Percentiles rank a stretch among this genome's conserved stretches.
Evolutionary conservation across 2,329 filamentous ascomycete species (phyloP).

Genomic region (Fusarium pseudoanthophilum): DNA sequence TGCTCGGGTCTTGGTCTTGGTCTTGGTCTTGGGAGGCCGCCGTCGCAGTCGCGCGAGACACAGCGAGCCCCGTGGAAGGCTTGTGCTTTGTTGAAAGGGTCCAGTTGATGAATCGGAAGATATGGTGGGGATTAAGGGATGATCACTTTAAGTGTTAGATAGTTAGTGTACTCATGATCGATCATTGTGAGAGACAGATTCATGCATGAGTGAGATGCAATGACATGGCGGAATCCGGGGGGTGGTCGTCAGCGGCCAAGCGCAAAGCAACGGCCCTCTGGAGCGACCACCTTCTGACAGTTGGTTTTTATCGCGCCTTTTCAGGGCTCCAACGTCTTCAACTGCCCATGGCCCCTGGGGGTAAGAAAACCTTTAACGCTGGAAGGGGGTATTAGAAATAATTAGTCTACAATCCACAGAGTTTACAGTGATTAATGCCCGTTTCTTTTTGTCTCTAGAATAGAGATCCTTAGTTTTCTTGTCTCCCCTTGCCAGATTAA

Average conservation of each 20-base stretch:
- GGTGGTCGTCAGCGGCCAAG: conserved; percentile 32
- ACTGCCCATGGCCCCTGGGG: conserved; percentile 2
- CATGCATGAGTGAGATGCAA: conserved; percentile 25
- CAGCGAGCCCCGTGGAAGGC: conserved; percentile 31
- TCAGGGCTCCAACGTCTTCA: conserved; percentile 32
- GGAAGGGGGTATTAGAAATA: neutral
- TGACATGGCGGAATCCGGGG: conserved; percentile 30
- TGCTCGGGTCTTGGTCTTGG: conserved; percentile 22
- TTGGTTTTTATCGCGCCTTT: conserved; percentile 30
- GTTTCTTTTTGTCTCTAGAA: neutral
- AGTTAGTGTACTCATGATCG: conserved; percentile 24
- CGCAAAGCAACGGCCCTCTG: neutral
- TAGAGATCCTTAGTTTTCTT: neutral
- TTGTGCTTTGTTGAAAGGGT: conserved; percentile 23
- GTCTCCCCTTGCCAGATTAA: neutral
- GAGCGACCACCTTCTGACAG: conserved; percentile 23
- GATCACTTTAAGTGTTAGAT: conserved; percentile 13
- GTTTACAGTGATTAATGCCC: neutral
- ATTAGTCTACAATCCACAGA: fast-evolving
- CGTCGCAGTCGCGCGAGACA: conserved; percentile 37
- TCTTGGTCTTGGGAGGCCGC: conserved; percentile 43
- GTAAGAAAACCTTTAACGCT: neutral
- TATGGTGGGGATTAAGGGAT: conserved; percentile 10
- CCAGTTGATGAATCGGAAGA: conserved; percentile 12
- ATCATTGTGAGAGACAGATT: conserved; percentile 31